Base-by-base conservation (phyloP, 108 stramenopile genomes). In the Conticribra guillardii region DNA sequence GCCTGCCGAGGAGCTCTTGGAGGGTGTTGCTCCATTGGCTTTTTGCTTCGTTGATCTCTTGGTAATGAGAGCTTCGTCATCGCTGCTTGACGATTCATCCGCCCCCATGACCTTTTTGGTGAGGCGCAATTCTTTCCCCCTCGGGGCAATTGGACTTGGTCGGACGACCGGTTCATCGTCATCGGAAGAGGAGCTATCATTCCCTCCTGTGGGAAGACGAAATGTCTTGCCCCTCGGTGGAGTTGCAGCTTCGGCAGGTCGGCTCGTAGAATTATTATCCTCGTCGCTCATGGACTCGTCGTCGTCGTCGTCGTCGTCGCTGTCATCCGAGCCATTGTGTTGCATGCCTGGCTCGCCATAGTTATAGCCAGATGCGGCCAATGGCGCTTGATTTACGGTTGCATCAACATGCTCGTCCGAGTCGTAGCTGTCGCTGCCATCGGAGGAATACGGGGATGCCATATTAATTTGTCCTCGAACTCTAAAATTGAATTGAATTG, bases 301-400 rank as follows among this genome's bases (percentile, higher is more conserved):
- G n/a, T 68, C 77, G 17, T 80, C 69, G 8, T 76, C 83, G 26
- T 73, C 77, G n/a, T 55, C 80, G n/a, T 74, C 83, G 11, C 54
- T 76, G 34, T 47, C 30, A n/a, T n/a, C n/a, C n/a, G n/a, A n/a
- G 53, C 54, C 49, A 16, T 76, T 30, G 37, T 5, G 37, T 9
- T 5, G 37, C 5, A 41, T 41, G 11, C 11, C 11, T 11, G 37
- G 5, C 8, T 41, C 11, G 37, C 8, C 37, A 41, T 41, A 11
- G 11, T 5, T 11, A 11, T 5, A 41, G 11, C 37, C 5, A 9
- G 11, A 41, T 41, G 37, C 37, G 11, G 5, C 37, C 5, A 11
- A 41, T 41, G 5, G 5, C 5, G 37, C 5, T 41, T 5, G 37
- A 41, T 41, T 41, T 41, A 41, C n/a, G n/a, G n/a, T n/a, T n/a